Percentiles rank a stretch among this genome's conserved stretches.
Conservation (phyloP, 306 rosid genomes). For the Lupinus albus region DNA sequence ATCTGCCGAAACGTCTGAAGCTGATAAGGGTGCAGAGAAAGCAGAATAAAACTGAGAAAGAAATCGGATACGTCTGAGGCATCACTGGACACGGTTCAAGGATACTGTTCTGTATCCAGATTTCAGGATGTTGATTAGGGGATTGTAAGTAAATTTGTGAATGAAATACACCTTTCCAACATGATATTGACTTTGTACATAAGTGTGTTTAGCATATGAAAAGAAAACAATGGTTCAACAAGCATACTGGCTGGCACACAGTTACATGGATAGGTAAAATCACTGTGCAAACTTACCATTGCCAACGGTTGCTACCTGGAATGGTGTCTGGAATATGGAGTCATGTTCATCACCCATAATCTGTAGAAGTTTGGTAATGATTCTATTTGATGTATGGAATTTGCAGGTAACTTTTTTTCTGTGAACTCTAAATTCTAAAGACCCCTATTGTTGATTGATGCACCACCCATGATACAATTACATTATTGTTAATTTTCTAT, state of each 20-base stretch:
- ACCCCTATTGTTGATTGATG: background rate
- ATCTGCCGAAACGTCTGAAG: slow-evolving; percentile 44
- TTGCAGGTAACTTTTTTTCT: too few relatives aligned
- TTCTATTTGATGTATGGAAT: too few relatives aligned
- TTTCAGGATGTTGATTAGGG: slow-evolving; percentile 40
- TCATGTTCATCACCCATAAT: slow-evolving; percentile 10
- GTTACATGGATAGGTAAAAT: slow-evolving; percentile 28
- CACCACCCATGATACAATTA: too few relatives aligned
- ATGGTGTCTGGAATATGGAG: background rate
- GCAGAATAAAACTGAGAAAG: slow-evolving; percentile 26
- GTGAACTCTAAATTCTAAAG: too few relatives aligned
- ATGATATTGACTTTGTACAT: slow-evolving; percentile 47
- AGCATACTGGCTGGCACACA: slow-evolving; percentile 20
- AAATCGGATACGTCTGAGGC: slow-evolving; percentile 32
- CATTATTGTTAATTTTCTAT: background rate
- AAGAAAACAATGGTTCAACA: background rate
- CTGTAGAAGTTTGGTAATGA: too few relatives aligned
- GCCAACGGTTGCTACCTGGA: too few relatives aligned
- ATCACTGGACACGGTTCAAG: slow-evolving; percentile 23
- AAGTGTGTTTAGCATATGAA: slow-evolving; percentile 23
- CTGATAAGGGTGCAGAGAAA: slow-evolving; percentile 38
- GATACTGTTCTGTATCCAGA: slow-evolving; percentile 26
- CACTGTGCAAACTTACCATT: slow-evolving; percentile 12
- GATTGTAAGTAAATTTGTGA: slow-evolving; percentile 50
- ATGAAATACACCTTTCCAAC: slow-evolving; percentile 7